Percentiles rank a stretch among this genome's conserved stretches.
Conservation (phyloP, 257 asterid species). For the Galeopsis tetrahit region DNA sequence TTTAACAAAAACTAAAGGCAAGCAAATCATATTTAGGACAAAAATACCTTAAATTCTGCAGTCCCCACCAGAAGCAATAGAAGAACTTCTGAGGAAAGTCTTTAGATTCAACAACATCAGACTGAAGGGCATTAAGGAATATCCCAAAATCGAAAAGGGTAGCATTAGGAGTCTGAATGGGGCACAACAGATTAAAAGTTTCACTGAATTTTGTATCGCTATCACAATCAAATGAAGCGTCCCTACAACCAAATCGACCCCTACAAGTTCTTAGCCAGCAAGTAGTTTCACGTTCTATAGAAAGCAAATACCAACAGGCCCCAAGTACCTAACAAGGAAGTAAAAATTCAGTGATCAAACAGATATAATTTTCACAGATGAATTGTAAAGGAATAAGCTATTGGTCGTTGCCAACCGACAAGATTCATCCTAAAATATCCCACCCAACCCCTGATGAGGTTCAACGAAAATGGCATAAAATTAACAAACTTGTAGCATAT, state of each 20-base stretch:
- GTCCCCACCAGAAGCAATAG: slow-evolving; percentile 96
- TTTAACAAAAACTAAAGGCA: not conserved
- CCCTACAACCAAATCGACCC: slow-evolving; percentile 42
- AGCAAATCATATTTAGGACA: slow-evolving; percentile 17
- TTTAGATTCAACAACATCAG: slow-evolving; percentile 73
- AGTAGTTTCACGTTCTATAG: slow-evolving; percentile 76
- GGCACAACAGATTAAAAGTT: slow-evolving; percentile 56
- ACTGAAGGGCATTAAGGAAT: slow-evolving; percentile 70
- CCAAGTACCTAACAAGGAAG: slow-evolving; percentile 60
- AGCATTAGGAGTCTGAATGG: slow-evolving; percentile 53
- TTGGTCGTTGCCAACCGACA: no score
- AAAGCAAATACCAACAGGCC: slow-evolving; percentile 80
- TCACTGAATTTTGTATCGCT: slow-evolving; percentile 42
- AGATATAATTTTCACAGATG: slow-evolving; percentile 4
- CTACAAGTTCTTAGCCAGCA: slow-evolving; percentile 78
- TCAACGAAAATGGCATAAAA: not conserved
- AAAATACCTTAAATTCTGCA: slow-evolving; percentile 79
- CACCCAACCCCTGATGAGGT: not conserved
- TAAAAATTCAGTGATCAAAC: slow-evolving; percentile 18
- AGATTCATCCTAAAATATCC: slow-evolving; percentile 1
- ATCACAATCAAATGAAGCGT: slow-evolving; percentile 53
- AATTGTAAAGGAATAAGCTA: not conserved
- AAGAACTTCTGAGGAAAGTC: slow-evolving; percentile 84
- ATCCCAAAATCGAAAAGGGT: slow-evolving; percentile 72
- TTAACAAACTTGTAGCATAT: not conserved